These are phyloP conservation scores for Rhodosporidiobolus odoratus DNA, from an alignment of 768 basidiomycete genomes.

Conservation along the genomic window DNA sequence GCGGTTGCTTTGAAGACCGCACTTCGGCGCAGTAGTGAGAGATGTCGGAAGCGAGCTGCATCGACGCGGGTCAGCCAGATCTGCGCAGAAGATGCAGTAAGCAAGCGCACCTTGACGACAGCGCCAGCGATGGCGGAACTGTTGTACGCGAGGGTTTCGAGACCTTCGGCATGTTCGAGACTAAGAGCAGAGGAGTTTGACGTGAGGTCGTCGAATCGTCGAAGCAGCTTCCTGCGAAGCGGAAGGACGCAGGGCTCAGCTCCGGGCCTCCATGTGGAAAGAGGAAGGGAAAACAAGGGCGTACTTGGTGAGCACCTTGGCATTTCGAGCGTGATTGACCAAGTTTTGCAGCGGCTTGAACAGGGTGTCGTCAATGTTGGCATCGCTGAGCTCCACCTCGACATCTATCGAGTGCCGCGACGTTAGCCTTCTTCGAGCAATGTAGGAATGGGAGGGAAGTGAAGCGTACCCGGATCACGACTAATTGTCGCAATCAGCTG, in stretches of 20 bases:
- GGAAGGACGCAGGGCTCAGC: background rate
- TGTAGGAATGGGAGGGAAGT: background rate
- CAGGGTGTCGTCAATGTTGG: conserved; percentile 67
- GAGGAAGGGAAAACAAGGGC: background rate
- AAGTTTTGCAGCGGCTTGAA: conserved; percentile 76
- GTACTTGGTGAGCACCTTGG: conserved; percentile 52
- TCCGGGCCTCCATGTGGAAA: background rate
- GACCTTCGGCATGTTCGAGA: conserved; percentile 28
- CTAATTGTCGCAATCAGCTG: conserved; percentile 69
- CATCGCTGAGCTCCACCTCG: conserved; percentile 64
- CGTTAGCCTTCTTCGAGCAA: background rate
- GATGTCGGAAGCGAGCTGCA: conserved; percentile 29
- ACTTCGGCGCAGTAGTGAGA: conserved; percentile 66
- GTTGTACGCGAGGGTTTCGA: conserved; percentile 52
- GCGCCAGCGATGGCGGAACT: conserved; percentile 67
- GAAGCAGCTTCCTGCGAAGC: conserved; percentile 69
- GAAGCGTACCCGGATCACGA: conserved; percentile 64
- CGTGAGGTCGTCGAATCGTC: conserved; percentile 73
- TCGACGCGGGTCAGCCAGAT: background rate
- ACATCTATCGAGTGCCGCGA: conserved; percentile 56
- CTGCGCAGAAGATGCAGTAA: fast-evolving
- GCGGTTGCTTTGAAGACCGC: conserved; percentile 67
- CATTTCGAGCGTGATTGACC: conserved; percentile 72
- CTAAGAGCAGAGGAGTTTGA: conserved; percentile 67
- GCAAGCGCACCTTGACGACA: conserved; percentile 59